A percentile compares a stretch with the other conserved stretches of the same genome.
Conservation (phyloP, 2,329 filamentous ascomycete species). For the Dactylonectria estremocensis region DNA sequence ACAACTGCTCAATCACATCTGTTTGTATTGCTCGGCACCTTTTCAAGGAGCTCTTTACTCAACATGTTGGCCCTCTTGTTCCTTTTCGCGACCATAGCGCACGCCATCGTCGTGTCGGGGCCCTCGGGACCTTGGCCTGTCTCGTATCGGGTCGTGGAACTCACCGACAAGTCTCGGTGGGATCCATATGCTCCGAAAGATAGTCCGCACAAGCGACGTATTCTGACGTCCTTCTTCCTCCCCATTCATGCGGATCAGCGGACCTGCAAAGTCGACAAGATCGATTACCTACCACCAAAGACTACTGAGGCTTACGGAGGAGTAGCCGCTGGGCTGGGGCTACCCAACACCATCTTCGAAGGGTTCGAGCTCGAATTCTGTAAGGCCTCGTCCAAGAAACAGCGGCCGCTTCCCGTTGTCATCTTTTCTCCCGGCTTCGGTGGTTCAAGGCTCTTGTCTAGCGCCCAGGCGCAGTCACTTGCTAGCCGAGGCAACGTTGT, state of each 20-base stretch:
- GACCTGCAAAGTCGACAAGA: constrained; percentile 19
- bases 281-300: constrained; percentile 35
- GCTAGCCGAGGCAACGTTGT: constrained; percentile 61
- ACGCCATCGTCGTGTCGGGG: constrained; percentile 29
- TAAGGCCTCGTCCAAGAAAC: constrained; percentile 28
- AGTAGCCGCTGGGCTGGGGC: constrained; percentile 15
- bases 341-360: constrained; percentile 28
- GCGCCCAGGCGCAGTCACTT: constrained; percentile 57
- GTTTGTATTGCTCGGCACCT: neutral
- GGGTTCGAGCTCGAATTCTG: constrained; percentile 37
- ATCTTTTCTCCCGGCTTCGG: constrained; percentile 61
- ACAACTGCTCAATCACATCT: no score
- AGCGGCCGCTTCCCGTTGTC: constrained; percentile 48
- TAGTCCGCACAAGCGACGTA: constrained; percentile 32
- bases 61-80: constrained; percentile 8
- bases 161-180: constrained; percentile 38
- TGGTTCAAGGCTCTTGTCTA: constrained; percentile 56
- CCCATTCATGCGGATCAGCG: constrained; percentile 18
- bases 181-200: constrained; percentile 39
- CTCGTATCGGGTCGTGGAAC: constrained; percentile 31
- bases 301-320: constrained; percentile 20
- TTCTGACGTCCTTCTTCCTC: constrained; percentile 32
- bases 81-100: constrained; percentile 15
- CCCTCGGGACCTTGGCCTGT: constrained; percentile 30
- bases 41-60: neutral